These are phyloP conservation scores for Metarhizium robertsii DNA, from an alignment of 2,329 filamentous ascomycete species.

Conservation along the genomic window DNA sequence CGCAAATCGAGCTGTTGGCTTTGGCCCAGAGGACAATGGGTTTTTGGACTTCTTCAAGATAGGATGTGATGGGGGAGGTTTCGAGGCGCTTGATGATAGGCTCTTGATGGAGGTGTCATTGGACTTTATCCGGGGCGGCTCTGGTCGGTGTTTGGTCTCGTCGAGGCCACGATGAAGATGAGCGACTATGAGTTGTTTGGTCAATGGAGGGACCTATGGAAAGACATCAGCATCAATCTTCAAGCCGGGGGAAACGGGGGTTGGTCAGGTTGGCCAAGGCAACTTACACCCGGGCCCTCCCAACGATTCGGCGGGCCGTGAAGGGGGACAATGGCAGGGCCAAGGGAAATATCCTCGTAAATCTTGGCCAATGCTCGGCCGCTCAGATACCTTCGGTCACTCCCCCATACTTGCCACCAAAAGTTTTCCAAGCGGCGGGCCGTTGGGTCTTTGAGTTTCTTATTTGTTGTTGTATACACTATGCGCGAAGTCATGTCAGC, in stretches of 20 bases:
- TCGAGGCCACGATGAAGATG: constrained; percentile 10
- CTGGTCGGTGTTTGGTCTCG: constrained; percentile 8
- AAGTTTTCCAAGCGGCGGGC: constrained; percentile 54
- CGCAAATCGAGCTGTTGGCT: constrained; percentile 52
- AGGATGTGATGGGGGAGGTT: constrained; percentile 41
- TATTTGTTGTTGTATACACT: constrained; percentile 54
- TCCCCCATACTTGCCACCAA: constrained; percentile 59
- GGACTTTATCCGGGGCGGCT: constrained; percentile 7
- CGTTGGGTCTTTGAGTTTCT: constrained; percentile 51
- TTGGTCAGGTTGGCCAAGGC: background rate
- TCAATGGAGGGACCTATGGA: constrained; percentile 17
- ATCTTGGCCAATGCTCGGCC: constrained; percentile 44
- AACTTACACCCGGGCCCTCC: constrained; percentile 38
- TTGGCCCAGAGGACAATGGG: constrained; percentile 41
- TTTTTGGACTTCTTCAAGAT: constrained; percentile 52
- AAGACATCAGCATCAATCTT: background rate
- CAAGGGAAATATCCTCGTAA: constrained; percentile 49
- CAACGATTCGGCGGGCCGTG: constrained; percentile 43
- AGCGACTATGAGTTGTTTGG: constrained; percentile 19
- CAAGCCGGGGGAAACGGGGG: background rate
- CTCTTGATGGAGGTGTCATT: constrained; percentile 14
- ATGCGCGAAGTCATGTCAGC: background rate
- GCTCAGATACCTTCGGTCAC: constrained; percentile 42
- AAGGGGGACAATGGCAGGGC: constrained; percentile 47
- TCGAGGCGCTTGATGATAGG: constrained; percentile 31